Evolutionary conservation across 2,329 filamentous ascomycete genomes (phyloP).

Genomic region (Penicillium sp.): DNA sequence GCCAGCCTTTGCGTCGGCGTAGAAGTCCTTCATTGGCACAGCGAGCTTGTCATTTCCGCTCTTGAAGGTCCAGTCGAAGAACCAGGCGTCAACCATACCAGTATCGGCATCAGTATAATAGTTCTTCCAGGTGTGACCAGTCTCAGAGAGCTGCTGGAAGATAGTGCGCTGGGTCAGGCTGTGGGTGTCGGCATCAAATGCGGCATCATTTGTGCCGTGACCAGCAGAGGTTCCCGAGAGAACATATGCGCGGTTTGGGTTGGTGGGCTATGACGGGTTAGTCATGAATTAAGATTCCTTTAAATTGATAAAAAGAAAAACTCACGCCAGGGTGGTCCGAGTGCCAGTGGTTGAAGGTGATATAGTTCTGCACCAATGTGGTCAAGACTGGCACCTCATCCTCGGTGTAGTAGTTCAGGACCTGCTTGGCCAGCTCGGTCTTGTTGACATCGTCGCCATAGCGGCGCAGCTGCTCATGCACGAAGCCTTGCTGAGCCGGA

Average conservation of each 20-base stretch:
- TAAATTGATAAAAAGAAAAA: conserved; percentile 7
- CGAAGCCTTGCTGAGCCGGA: conserved; percentile 43
- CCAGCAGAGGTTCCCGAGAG: conserved; percentile 37
- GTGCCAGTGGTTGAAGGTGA: conserved; percentile 53
- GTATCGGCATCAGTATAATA: conserved; percentile 32
- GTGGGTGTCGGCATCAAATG: conserved; percentile 27
- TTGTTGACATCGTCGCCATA: conserved; percentile 38
- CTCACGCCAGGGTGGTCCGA: conserved; percentile 48
- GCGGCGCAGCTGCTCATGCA: conserved; percentile 45
- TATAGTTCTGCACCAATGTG: conserved; percentile 45
- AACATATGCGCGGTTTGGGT: conserved; percentile 47
- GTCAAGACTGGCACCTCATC: conserved; percentile 49
- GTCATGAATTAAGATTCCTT: background rate
- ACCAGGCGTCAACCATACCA: conserved; percentile 35
- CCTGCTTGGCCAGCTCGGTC: conserved; percentile 42
- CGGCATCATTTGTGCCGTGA: conserved; percentile 38
- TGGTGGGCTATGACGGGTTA: conserved; percentile 40
- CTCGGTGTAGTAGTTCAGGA: conserved; percentile 52
- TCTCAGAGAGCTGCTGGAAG: conserved; percentile 45
- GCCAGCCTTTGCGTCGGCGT: conserved; percentile 37
- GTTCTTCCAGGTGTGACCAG: conserved; percentile 41
- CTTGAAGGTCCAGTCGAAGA: conserved; percentile 40
- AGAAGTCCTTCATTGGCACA: conserved; percentile 38
- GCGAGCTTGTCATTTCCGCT: conserved; percentile 33
- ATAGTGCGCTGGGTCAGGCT: conserved; percentile 38